Evolutionary conservation across 352 stramenopile species (phyloP).

Genomic region (Globisporangium middletonii): DNA sequence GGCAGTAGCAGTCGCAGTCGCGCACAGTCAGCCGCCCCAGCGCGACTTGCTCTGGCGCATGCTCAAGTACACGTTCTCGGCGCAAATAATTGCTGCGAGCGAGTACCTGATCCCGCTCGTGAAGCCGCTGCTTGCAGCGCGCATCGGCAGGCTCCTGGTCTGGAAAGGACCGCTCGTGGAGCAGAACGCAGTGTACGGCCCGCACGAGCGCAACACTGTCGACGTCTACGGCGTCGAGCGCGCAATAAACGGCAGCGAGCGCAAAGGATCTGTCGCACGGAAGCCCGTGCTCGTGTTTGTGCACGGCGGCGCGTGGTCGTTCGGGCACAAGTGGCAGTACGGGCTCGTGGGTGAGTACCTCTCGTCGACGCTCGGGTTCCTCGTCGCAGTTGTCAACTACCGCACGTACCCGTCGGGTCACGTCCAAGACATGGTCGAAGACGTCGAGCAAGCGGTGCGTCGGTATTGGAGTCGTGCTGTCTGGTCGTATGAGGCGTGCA

Average conservation of each 20-base stretch:
- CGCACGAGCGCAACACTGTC: conserved; percentile 44
- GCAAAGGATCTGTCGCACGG: neutral
- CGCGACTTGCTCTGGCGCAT: conserved; percentile 7
- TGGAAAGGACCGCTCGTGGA: conserved; percentile 23
- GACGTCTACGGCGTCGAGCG: conserved; percentile 51
- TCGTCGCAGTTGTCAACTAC: conserved; percentile 89
- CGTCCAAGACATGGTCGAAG: conserved; percentile 85
- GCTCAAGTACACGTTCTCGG: conserved; percentile 40
- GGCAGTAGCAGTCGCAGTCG: neutral
- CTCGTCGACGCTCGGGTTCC: conserved; percentile 36
- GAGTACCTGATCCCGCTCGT: conserved; percentile 51
- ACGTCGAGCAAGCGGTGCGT: conserved; percentile 72
- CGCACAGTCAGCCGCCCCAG: neutral
- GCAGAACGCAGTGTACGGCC: conserved; percentile 34
- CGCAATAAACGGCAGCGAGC: neutral
- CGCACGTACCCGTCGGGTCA: conserved; percentile 83
- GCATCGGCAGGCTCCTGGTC: conserved; percentile 40
- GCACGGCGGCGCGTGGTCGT: conserved; percentile 86
- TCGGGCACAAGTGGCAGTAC: conserved; percentile 79
- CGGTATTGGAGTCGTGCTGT: neutral
- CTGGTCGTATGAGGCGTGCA: neutral
- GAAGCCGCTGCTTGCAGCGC: conserved; percentile 40
- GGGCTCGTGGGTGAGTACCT: conserved; percentile 57
- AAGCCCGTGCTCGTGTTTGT: conserved; percentile 89
- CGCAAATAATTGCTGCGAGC: conserved; percentile 41